Base-by-base conservation (phyloP, 1,284 basidiomycete genomes). In the Meripilus lineatus region DNA sequence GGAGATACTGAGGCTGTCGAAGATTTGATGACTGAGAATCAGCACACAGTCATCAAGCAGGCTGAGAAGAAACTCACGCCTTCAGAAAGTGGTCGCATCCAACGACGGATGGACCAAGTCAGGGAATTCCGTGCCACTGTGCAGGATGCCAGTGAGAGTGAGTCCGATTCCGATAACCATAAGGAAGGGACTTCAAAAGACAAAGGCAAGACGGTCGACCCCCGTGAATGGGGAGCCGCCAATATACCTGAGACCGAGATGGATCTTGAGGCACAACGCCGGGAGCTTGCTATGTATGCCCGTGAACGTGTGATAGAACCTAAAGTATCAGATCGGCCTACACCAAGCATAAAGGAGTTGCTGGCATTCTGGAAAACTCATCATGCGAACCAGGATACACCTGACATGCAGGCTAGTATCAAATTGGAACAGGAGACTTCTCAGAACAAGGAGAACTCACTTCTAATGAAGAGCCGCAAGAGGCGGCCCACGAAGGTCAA, bases 181-280 rank as follows among this genome's bases (percentile, higher is more conserved):
- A 47, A 43, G 4, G 50, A 52, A 35, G 50, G 50, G 0, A 25
- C 45, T 0, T 52, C 50, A 4, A 38, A 38, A 39, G 11, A 17
- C 14, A 36, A 49, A 32, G 50, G 50, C 2, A 51, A 51, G 42
- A 32, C 38, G 2, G 44, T 49, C n/a, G 50, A 51, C 39, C 36
- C 51, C 22, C 44, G 24, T 24, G 50, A 52, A 44, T 52, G 49
- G 51, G 51, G 49, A 18, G 33, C 15, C 15, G 40, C 33, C 13
- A 41, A 33, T 22, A 42, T 52, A 6, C 35, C 37, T 14, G 4
- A 24, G 3, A 21, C 32, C 1, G 50, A 52, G 34, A 40, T 52
- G 2, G 40, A 50, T 28, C 37, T 38, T 15, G 46, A 46, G 10
- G 32, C 40, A 21, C 48, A 49, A n/a, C 48, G 40, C 20, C 15